Evolutionary conservation across 805 yeast species (phyloP).

Genomic region (Limtongia smithiae): DNA sequence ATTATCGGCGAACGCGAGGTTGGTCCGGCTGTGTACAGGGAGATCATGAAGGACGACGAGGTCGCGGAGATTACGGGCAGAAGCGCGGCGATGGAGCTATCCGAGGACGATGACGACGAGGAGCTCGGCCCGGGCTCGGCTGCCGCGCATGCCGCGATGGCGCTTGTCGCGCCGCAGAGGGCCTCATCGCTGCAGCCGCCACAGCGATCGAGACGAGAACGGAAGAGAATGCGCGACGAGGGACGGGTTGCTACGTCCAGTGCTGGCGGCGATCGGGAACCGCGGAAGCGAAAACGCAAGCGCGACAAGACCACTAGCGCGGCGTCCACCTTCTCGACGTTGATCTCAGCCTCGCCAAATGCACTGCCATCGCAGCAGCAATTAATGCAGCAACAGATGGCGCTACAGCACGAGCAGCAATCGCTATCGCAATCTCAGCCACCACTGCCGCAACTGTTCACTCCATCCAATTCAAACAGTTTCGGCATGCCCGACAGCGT

Average conservation of each 20-base stretch:
- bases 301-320: slow-evolving; percentile 26
- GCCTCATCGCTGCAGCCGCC: neutral
- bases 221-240: slow-evolving; percentile 7
- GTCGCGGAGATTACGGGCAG: neutral
- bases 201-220: slow-evolving; percentile 1
- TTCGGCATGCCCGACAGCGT: slow-evolving; percentile 30
- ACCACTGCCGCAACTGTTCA: neutral
- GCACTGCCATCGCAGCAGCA: neutral
- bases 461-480: too few relatives aligned
- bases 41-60: slow-evolving; percentile 11
- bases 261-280: neutral
- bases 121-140: neutral
- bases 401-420: neutral
- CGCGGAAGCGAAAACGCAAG: slow-evolving; percentile 15
- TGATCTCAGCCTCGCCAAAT: slow-evolving; percentile 2
- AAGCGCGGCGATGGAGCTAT: neutral
- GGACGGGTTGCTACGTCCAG: too few relatives aligned
- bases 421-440: neutral
- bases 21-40: slow-evolving; percentile 15
- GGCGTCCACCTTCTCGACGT: too few relatives aligned
- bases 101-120: slow-evolving; percentile 14
- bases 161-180: neutral
- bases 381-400: neutral
- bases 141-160: neutral
- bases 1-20: slow-evolving; percentile 17